Evolutionary conservation across 129 eudicot genomes (phyloP), one percentile per base, ranked within the genome.

Genomic region (Arctium minus): DNA sequence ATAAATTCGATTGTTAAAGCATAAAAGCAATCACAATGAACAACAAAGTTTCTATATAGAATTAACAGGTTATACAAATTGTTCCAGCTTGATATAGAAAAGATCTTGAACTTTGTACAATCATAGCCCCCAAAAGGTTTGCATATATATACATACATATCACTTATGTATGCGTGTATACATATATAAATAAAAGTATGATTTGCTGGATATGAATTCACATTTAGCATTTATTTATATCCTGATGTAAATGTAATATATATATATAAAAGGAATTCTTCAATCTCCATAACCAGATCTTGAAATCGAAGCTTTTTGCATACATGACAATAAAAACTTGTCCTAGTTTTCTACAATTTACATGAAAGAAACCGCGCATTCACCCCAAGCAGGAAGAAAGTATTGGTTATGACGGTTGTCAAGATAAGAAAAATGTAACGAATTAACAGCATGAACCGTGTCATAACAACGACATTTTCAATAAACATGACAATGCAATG

Each of bases 271-370:
- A 67, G 38, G 33, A 17, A 80, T 48, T 33, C 50, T n/a, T 80
- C 30, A 76, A 69, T 83, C 78, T 50, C 72, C 36, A 29, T 36
- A 76, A 77, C 11, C 86, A 71, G 56, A 30, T 77, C 67, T 15
- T 5, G 46, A 71, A 36, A 37, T 38, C 6, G 53, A 56, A 3
- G 31, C 1, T 79, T 44, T 29, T n/a, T 18, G 18, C 8, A 38
- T 27, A 38, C 29, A 2, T 35, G 29, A 72, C 53, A 5, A 3
- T 15, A 8, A 33, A 4, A 56, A 64, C 4, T 38, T 38, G 42
- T 3, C 42, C 42, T 38, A 38, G 4, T 38, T 38, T 46, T 46
- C 56, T 46, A 46, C 17, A 3, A 17, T 46, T 46, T 46, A 46
- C 56, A 46, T 11, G 56, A 46, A 40, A 40, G 9, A 40, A 40